Evolutionary conservation across 2,329 filamentous ascomycete species (phyloP).

Genomic region (Phaeosphaeria sp.): DNA sequence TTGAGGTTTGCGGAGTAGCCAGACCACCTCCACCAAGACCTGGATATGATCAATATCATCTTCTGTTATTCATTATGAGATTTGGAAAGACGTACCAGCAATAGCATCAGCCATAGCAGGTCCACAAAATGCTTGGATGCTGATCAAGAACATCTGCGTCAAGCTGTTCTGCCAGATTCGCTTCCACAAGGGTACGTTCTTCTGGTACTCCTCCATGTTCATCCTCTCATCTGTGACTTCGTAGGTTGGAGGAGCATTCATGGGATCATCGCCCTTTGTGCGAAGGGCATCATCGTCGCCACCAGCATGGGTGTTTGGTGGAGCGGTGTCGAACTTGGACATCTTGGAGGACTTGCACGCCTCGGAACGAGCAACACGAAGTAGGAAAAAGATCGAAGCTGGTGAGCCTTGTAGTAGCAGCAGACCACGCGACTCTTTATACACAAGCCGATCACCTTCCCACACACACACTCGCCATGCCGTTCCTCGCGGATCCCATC

Average conservation of each 20-base stretch:
- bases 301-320: conserved; percentile 42
- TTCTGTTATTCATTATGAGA: not conserved
- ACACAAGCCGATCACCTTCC: conserved; percentile 8
- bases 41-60: conserved; percentile 4
- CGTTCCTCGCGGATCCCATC: conserved; percentile 6
- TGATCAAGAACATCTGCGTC: conserved; percentile 58
- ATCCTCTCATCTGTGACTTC: conserved; percentile 38
- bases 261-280: conserved; percentile 33
- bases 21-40: conserved; percentile 52
- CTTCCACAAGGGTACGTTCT: conserved; percentile 51
- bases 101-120: conserved; percentile 43
- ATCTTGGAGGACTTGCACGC: conserved; percentile 16
- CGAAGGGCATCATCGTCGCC: conserved; percentile 38
- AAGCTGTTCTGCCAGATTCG: conserved; percentile 56
- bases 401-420: not conserved
- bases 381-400: conserved; percentile 5
- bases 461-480: conserved; percentile 4
- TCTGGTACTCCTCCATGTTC: conserved; percentile 46
- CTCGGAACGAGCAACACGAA: not conserved
- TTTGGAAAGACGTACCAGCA: conserved; percentile 21
- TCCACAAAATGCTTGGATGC: conserved; percentile 53
- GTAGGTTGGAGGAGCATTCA: conserved; percentile 24
- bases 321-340: conserved; percentile 39
- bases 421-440: conserved; percentile 21
- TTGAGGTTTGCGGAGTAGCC: conserved; percentile 54